These are phyloP conservation scores for Anisogramma anomala DNA, from an alignment of 2,329 filamentous ascomycete genomes.

Conservation along the genomic window DNA sequence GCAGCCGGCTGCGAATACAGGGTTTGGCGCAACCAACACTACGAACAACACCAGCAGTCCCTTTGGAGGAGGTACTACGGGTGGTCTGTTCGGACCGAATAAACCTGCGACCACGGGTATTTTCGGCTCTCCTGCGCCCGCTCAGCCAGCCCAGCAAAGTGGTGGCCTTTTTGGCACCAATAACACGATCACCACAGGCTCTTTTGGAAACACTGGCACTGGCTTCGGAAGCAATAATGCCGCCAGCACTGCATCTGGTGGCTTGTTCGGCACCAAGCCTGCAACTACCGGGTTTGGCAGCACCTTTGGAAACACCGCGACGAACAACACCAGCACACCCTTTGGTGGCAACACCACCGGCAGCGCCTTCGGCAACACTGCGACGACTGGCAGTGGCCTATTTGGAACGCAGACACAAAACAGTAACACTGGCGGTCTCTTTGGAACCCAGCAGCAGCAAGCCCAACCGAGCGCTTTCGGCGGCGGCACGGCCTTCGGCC, in stretches of 20 bases:
- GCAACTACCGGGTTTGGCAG: slow-evolving; percentile 12
- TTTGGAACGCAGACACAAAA: slow-evolving; percentile 2
- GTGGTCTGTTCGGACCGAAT: slow-evolving; percentile 28
- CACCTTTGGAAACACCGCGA: slow-evolving; percentile 13
- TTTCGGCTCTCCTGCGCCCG: slow-evolving; percentile 22
- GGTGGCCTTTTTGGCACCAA: slow-evolving; percentile 24
- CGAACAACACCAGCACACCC: background rate
- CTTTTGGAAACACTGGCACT: slow-evolving; percentile 17
- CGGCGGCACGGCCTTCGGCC: background rate
- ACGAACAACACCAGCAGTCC: slow-evolving; percentile 23
- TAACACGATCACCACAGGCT: slow-evolving; percentile 17
- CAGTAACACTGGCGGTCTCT: slow-evolving; percentile 1
- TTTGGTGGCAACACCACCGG: slow-evolving; percentile 12
- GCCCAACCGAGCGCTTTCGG: background rate
- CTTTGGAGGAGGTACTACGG: slow-evolving; percentile 10
- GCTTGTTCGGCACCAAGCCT: slow-evolving; percentile 21
- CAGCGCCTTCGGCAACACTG: slow-evolving; percentile 21
- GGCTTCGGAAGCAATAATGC: slow-evolving; percentile 7
- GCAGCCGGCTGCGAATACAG: slow-evolving; percentile 27
- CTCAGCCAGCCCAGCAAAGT: slow-evolving; percentile 17
- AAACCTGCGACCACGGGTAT: slow-evolving; percentile 20
- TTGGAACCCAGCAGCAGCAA: slow-evolving; percentile 7
- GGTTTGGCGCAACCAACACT: slow-evolving; percentile 31
- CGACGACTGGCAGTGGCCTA: background rate
- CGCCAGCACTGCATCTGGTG: slow-evolving; percentile 20